Base-by-base conservation (phyloP, 371 early-diverging fungal genomes). In the Mortierella sp. region DNA sequence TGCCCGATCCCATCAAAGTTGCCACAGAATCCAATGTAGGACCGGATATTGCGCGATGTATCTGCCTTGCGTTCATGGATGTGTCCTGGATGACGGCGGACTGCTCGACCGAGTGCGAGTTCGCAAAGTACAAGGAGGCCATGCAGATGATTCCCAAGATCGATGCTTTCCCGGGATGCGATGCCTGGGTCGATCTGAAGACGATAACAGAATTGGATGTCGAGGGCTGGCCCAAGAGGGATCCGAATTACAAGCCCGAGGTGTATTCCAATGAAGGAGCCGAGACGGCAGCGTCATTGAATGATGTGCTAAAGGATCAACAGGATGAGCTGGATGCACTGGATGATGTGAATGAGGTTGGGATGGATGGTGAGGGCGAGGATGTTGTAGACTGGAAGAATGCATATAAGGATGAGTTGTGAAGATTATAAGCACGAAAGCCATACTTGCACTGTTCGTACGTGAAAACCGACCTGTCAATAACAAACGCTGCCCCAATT, bases 31-130 rank as follows among this genome's bases (percentile, higher is more conserved):
- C 50, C 7, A 46, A 56, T 0, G 31, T 56, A 14, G 4, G 34
- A 15, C 57, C 61, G 0, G 46, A 24, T 1, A 37, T 61, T 23
- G 12, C 44, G 17, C 69, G 69, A 0, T 69, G 69, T 41, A 41
- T 69, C 19, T 69, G 62, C 31, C 7, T 61, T 23, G 47, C 69
- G 24, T 69, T 69, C 28, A 32, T 50, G 6, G 48, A 69, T 19
- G 21, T 56, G 7, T 15, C 14, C 3, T 69, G 69, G 69, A 69
- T 69, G 69, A 50, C 34, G 37, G 30, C 31, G 15, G 69, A 69
- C 31, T 69, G 69, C 19, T 15, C n/a, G 17, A n/a, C 9, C 7
- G 69, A 69, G 31, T 69, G 69, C 14, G 43, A 56, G 27, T 60
- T 61, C 30, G 52, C 57, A 17, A 50, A 43, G 23, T 19, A 51